Base-by-base conservation (phyloP, 805 yeast species). In the Kodamaea laetipori region DNA sequence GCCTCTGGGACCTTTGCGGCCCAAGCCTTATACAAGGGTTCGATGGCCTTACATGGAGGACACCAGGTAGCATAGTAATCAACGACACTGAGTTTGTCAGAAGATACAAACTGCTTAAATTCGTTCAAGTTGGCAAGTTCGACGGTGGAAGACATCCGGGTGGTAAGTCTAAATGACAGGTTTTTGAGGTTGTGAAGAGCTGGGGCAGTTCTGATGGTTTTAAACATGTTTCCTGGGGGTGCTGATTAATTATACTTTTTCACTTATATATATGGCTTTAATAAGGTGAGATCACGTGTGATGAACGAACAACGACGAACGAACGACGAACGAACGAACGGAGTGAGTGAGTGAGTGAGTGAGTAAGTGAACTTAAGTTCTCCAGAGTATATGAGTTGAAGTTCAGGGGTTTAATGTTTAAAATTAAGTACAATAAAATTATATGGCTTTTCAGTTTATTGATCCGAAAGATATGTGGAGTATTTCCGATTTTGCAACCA, bases 51-150 rank as follows among this genome's bases (percentile, higher is more conserved):
- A 55, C 89, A 83, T n/a, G 89, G 89, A 6, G 84, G 87, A 62
- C 89, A 83, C 89, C 89, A 83, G 8, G 80, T 76, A 24, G 89
- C 88, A 61, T 74, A 80, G 59, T 82, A 83, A 58, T 83, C 88
- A 39, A 82, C 76, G 2, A 82, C 66, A 1, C 82, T 67, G 27
- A 78, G 59, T 26, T 67, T 60, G 28, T 47, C 43, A 47, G 38
- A 27, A 18, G 39, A 31, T 6, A 46, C 18, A 26, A 62, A 54
- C 17, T 50, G 38, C 31, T 44, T 50, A 53, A 66, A 64, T 28
- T 65, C 60, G 12, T 49, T 41, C 48, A 63, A 48, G 43, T 56
- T 59, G 7, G 50, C 39, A 26, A 68, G 41, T 44, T 68, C 73
- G 23, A 55, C 52, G 17, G 67, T 63, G 9, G 56, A 57, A 8